Conservation (phyloP, 2,329 filamentous ascomycete genomes). For the Xylaria sp. region DNA sequence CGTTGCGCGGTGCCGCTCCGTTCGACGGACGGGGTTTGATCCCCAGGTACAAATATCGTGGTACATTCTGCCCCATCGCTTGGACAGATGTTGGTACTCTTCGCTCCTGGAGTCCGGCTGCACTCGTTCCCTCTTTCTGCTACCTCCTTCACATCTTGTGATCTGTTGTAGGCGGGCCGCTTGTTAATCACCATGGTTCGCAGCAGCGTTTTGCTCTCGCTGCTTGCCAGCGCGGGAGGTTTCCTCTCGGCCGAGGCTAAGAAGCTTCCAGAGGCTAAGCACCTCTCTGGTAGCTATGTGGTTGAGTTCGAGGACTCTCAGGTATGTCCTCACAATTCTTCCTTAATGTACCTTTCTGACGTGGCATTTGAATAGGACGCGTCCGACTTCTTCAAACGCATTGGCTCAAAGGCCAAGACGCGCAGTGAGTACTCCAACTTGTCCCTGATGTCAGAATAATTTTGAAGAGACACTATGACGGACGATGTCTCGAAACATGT, state of each 20-base stretch:
- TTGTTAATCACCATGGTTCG: constrained; percentile 38
- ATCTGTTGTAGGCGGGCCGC: constrained; percentile 10
- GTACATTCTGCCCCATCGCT: constrained; percentile 1
- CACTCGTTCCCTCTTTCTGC: not conserved
- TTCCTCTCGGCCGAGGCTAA: constrained; percentile 34
- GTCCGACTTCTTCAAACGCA: constrained; percentile 46
- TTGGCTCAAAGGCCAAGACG: constrained; percentile 48
- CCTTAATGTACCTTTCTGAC: constrained; percentile 12
- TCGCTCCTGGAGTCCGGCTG: constrained; percentile 11
- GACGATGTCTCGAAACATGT: not conserved
- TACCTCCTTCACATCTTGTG: constrained; percentile 16
- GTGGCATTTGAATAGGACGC: constrained; percentile 44
- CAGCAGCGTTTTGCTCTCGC: constrained; percentile 33
- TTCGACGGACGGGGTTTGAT: not conserved
- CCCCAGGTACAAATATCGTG: constrained; percentile 21
- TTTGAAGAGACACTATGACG: not conserved
- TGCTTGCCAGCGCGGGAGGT: constrained; percentile 36
- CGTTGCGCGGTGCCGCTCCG: constrained; percentile 7
- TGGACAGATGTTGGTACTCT: not conserved
- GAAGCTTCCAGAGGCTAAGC: constrained; percentile 27
- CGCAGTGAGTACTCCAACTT: constrained; percentile 40
- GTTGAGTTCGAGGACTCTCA: constrained; percentile 58
- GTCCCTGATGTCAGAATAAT: not conserved
- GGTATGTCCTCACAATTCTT: constrained; percentile 42
- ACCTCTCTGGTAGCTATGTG: constrained; percentile 56